These are phyloP conservation scores for Farysia itapuensis DNA, from an alignment of 1,284 basidiomycete species.

Conservation along the genomic window DNA sequence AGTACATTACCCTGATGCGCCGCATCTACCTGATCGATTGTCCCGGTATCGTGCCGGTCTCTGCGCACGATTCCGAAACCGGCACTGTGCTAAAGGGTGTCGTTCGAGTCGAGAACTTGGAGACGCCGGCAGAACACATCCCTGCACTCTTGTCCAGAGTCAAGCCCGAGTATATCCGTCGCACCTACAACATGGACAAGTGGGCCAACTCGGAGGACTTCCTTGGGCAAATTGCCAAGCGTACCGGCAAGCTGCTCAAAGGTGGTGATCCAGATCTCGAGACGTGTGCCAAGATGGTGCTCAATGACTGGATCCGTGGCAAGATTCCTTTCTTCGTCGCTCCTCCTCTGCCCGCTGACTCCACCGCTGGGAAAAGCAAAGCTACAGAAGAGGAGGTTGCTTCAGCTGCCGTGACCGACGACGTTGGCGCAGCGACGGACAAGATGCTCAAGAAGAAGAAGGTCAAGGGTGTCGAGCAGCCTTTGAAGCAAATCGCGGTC, in stretches of 20 bases:
- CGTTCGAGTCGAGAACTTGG: constrained; percentile 90
- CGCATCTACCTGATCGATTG: constrained; percentile 99
- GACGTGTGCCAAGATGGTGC: constrained; percentile 87
- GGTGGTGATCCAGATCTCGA: constrained; percentile 93
- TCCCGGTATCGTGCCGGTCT: constrained; percentile 94
- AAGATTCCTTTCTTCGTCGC: constrained; percentile 86
- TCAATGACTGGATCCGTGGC: constrained; percentile 97
- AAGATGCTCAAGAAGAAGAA: constrained; percentile 57
- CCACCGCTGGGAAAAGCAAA: constrained; percentile 29
- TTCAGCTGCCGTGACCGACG: constrained; percentile 9
- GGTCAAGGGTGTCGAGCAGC: constrained; percentile 66
- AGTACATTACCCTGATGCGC: constrained; percentile 94
- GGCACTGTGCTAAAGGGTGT: constrained; percentile 95
- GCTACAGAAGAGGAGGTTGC: constrained; percentile 13
- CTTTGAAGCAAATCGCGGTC: constrained; percentile 66
- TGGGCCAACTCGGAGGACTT: constrained; percentile 72
- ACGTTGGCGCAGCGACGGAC: constrained; percentile 15
- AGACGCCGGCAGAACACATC: constrained; percentile 91
- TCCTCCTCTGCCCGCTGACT: constrained; percentile 62
- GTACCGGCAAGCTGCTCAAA: constrained; percentile 87
- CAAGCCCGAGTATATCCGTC: constrained; percentile 85
- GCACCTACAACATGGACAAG: constrained; percentile 72
- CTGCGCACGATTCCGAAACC: constrained; percentile 84
- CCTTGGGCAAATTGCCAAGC: constrained; percentile 80
- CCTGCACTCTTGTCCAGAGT: constrained; percentile 83